phyloP scores from a whole-genome alignment of 1,284 basidiomycete species.

The Melanopsichium pennsylvanicum region DNA sequence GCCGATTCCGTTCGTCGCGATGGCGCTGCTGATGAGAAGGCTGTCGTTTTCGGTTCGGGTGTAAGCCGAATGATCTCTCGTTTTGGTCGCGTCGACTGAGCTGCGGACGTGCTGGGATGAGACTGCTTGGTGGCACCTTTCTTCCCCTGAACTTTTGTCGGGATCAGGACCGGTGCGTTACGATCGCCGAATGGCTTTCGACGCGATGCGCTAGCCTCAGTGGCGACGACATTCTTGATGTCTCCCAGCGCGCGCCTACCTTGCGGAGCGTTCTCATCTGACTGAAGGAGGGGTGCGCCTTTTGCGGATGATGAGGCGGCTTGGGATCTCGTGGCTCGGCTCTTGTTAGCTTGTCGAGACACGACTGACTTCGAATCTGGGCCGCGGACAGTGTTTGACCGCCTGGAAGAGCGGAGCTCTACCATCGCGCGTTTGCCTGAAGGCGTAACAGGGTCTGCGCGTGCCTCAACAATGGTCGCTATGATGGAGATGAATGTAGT shows the following conservation, averaged over 20 bases:
- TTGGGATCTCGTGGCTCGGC: too few species aligned
- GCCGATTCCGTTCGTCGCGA: neutral
- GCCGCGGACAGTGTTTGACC: too few species aligned
- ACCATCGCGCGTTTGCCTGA: slow-evolving; percentile 4
- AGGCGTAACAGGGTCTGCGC: neutral
- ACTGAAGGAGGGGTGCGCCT: neutral
- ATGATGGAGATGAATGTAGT: too few species aligned
- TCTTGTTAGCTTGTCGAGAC: too few species aligned
- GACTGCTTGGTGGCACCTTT: neutral
- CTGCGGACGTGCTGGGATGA: neutral
- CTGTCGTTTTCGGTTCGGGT: neutral
- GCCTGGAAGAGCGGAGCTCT: slow-evolving; percentile 5
- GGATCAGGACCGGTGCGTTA: slow-evolving; percentile 3
- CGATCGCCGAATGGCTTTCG: slow-evolving; percentile 25
- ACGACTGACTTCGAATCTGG: too few species aligned
- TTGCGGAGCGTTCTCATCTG: slow-evolving; percentile 19
- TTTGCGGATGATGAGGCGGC: slow-evolving; percentile 16
- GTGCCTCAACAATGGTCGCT: neutral
- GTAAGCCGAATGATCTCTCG: neutral
- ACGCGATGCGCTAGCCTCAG: neutral
- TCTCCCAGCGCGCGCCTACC: slow-evolving; percentile 9
- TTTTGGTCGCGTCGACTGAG: neutral
- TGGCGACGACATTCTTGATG: slow-evolving; percentile 18
- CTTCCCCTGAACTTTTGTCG: neutral
- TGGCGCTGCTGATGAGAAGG: neutral